phyloP scores from a whole-genome alignment of 805 yeast genomes.

The Starmerella etchellsii region DNA sequence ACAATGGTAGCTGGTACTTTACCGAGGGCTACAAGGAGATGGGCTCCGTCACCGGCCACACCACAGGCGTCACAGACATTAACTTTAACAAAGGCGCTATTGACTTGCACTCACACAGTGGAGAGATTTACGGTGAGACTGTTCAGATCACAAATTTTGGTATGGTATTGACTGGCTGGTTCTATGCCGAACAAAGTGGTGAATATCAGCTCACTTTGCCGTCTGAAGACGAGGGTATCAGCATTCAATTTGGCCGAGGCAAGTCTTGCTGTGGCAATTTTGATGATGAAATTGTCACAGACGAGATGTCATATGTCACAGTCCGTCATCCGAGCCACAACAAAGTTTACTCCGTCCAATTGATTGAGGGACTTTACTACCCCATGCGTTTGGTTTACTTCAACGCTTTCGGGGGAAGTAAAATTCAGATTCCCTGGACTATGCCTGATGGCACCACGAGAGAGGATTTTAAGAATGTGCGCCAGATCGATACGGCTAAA shows the following conservation, averaged over 20 bases:
- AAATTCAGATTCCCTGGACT: background rate
- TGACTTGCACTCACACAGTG: background rate
- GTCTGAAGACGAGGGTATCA: constrained; percentile 2
- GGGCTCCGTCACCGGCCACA: background rate
- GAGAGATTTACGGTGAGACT: background rate
- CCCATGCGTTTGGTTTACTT: constrained; percentile 6
- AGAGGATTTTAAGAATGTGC: background rate
- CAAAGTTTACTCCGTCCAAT: background rate
- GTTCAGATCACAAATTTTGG: background rate
- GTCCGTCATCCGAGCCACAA: background rate
- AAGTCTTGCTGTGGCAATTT: constrained; percentile 6
- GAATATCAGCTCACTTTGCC: background rate
- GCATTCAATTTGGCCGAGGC: constrained; percentile 7
- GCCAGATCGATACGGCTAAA: constrained; percentile 1
- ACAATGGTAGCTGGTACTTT: background rate
- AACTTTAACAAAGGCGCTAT: background rate
- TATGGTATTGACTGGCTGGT: constrained; percentile 2
- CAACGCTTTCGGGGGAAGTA: background rate
- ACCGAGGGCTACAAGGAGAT: background rate
- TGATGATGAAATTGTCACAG: background rate
- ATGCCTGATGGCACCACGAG: constrained; percentile 3
- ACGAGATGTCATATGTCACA: background rate
- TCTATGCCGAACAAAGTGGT: constrained; percentile 1
- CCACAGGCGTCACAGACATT: constrained; percentile 3
- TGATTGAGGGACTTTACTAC: constrained; percentile 2